Evolutionary conservation across 2,329 filamentous ascomycete species (phyloP), one percentile per base, ranked within the genome.

Genomic region (Fusarium solani-melongenae): DNA sequence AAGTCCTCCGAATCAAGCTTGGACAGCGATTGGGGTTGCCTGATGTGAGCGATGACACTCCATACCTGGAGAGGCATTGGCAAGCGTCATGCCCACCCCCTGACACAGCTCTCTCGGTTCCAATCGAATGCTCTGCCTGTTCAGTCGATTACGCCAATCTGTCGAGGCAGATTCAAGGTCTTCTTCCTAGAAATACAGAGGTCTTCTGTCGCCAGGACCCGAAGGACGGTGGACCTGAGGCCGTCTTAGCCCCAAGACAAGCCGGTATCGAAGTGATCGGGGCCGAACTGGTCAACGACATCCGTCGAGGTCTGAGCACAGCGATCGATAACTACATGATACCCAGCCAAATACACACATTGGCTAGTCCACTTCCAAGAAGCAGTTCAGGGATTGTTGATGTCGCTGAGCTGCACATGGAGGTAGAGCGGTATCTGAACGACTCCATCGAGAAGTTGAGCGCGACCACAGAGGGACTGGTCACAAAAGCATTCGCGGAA

Each of bases 1-100:
- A 90, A 72, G 81, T 89, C n/a, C 79, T 89, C 24, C 85, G 88
- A 3, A 88, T 89, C 74, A 86, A 83, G 70, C 79, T 90, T 6
- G 85, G 82, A 0, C 83, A 89, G 63, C 82, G 88, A 4, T 79
- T 90, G 6, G 77, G 79, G 3, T 73, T 90, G 17, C 81, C 83
- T 0, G 79, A 83, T 2, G 70, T 89, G 11, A 84, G 83, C 0
- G 86, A 89, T 31, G 79, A 82, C 6, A 86, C 82, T 5, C 80
- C 82, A 3, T 83, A 85, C 60, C 77, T 84, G 0, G 77, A 82
- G 5, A 82, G 86, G n/a, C 87, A 90, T 69, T 88, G 83, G 78
- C 83, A 88, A 62, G 88, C 86, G 0, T 72, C 75, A 5, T 89
- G 87, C 65, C 87, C 88, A 0, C 82, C 84, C 4, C 78, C 82